These are phyloP conservation scores for Cyclotella sp. DNA, from an alignment of 108 stramenopile species.

Conservation along the genomic window DNA sequence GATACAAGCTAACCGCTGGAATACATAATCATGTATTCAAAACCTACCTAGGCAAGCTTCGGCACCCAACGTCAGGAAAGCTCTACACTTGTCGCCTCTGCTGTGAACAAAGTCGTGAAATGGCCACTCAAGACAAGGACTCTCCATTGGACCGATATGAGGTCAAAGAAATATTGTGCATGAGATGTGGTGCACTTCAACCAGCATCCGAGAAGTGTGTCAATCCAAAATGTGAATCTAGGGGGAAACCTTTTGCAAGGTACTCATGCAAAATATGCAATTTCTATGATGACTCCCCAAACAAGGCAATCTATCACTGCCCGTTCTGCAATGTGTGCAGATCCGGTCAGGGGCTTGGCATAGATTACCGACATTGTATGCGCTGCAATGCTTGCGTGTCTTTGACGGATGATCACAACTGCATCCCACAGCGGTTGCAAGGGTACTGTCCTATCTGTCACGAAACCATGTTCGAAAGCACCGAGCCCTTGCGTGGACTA, in stretches of 20 bases:
- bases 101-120: slow-evolving; percentile 90
- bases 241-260: slow-evolving; percentile 74
- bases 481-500: slow-evolving; percentile 85
- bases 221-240: slow-evolving; percentile 74
- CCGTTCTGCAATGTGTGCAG: slow-evolving; percentile 96
- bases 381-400: slow-evolving; percentile 97
- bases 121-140: slow-evolving; percentile 76
- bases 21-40: background rate
- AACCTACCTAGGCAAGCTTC: slow-evolving; percentile 65
- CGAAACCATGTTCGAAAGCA: slow-evolving; percentile 89
- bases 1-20: background rate
- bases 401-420: slow-evolving; percentile 81
- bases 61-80: slow-evolving; percentile 86
- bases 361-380: slow-evolving; percentile 98
- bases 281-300: slow-evolving; percentile 82
- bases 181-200: slow-evolving; percentile 88
- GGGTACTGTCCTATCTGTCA: slow-evolving; percentile 94
- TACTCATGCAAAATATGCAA: slow-evolving; percentile 92
- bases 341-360: slow-evolving; percentile 89
- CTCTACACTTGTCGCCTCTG: slow-evolving; percentile 94
- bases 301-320: slow-evolving; percentile 90
- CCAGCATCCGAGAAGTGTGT: slow-evolving; percentile 80
- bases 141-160: slow-evolving; percentile 86
- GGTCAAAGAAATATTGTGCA: slow-evolving; percentile 91
- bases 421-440: slow-evolving; percentile 93